Conservation (phyloP, 345 rosid species). For the Eucalyptus regnans region DNA sequence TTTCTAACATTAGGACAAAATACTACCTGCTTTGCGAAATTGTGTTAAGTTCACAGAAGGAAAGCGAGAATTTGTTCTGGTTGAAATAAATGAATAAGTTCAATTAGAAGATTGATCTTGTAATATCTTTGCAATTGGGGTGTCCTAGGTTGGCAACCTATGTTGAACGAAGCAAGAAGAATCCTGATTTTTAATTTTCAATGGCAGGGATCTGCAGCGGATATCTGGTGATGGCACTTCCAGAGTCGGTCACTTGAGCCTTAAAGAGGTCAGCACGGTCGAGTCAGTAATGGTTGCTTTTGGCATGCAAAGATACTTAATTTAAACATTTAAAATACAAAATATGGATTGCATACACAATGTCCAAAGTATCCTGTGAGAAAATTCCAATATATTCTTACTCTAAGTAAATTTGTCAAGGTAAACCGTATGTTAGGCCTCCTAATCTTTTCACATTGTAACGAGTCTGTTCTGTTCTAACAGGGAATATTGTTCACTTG, state of each 20-base stretch:
- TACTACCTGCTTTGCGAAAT: neutral
- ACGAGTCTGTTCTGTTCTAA: neutral
- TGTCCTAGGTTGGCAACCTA: neutral
- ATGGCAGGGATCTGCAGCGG: constrained; percentile 95
- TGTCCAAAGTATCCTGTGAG: neutral
- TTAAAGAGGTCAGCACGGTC: constrained; percentile 51
- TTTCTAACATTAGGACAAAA: neutral
- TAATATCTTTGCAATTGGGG: neutral
- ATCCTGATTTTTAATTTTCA: constrained; percentile 10
- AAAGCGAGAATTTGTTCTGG: neutral
- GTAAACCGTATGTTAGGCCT: neutral
- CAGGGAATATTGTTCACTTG: neutral
- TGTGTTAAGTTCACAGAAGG: neutral
- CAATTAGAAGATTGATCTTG: neutral
- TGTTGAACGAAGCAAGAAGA: neutral
- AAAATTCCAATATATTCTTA: neutral
- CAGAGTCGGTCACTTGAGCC: constrained; percentile 62
- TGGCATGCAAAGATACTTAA: neutral
- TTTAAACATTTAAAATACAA: neutral
- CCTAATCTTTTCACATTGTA: neutral
- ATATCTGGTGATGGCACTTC: constrained; percentile 60
- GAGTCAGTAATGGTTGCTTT: neutral
- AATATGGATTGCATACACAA: neutral
- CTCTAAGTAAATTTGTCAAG: neutral
- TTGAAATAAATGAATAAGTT: neutral